A percentile compares a stretch with the other conserved stretches of the same genome.
Conservation (phyloP, 495 filamentous ascomycete species). For the Penicillium salamii region DNA sequence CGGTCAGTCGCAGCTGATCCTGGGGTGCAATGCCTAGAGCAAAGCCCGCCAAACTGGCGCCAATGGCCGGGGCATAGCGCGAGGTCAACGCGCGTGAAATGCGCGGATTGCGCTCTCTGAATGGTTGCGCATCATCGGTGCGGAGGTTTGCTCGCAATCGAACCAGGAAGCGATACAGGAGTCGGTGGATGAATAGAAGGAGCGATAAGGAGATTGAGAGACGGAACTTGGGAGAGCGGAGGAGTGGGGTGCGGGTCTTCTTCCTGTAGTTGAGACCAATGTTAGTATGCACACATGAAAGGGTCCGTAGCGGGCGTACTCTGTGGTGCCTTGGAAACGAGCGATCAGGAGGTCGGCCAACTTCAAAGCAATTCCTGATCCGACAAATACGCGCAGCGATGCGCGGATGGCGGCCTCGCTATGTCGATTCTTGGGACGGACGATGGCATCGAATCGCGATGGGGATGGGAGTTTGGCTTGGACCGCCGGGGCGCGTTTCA, state of each 20-base stretch:
- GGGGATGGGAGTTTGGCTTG: constrained; percentile 61
- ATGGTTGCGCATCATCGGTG: constrained; percentile 67
- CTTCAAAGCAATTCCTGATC: constrained; percentile 66
- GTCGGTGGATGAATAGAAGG: constrained; percentile 80
- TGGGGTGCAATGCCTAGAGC: constrained; percentile 76
- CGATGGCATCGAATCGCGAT: constrained; percentile 48
- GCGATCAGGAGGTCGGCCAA: constrained; percentile 57
- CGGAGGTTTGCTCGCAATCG: constrained; percentile 76
- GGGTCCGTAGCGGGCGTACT: constrained; percentile 20
- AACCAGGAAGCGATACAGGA: constrained; percentile 86
- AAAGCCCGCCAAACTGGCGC: constrained; percentile 80
- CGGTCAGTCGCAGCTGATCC: constrained; percentile 71
- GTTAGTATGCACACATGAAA: background rate
- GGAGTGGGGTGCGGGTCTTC: constrained; percentile 49
- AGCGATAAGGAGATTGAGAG: constrained; percentile 78
- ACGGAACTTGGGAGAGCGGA: constrained; percentile 69
- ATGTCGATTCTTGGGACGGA: constrained; percentile 60
- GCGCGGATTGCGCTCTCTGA: constrained; percentile 78
- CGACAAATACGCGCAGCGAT: constrained; percentile 72
- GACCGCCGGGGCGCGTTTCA: constrained; percentile 60
- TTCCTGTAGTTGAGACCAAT: constrained; percentile 21
- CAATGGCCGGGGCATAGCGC: constrained; percentile 78
- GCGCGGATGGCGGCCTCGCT: constrained; percentile 77
- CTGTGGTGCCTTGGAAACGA: constrained; percentile 39
- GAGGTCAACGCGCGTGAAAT: constrained; percentile 73